Conservation (phyloP, 257 asterid species). For the Solanum peruvianum region DNA sequence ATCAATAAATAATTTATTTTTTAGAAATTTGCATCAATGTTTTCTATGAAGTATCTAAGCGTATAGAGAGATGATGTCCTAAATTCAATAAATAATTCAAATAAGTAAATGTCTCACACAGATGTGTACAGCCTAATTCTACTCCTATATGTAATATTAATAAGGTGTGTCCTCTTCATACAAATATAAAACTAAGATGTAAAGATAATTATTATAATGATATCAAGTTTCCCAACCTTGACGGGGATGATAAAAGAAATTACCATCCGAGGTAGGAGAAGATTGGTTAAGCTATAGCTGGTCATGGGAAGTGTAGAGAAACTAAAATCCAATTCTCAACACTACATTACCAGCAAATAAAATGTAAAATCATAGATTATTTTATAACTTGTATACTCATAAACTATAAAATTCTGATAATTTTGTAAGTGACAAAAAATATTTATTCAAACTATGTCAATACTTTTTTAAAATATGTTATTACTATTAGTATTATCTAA, state of each 20-base stretch:
- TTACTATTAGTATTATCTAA: not conserved
- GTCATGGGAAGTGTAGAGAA: constrained; percentile 43
- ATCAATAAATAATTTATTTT: not conserved
- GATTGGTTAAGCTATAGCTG: constrained; percentile 29
- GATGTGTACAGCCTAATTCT: not conserved
- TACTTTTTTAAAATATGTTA: not conserved
- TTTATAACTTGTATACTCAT: not conserved
- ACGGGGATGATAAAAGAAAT: constrained; percentile 13
- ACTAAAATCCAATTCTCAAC: constrained; percentile 19
- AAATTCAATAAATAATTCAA: not conserved
- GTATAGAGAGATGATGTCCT: not conserved
- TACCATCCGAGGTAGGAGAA: constrained; percentile 18
- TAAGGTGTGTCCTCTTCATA: not conserved
- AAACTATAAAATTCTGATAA: not conserved
- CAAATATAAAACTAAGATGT: not conserved
- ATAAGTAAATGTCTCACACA: not conserved
- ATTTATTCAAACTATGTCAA: not conserved
- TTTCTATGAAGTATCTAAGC: not conserved
- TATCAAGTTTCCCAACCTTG: constrained; percentile 17
- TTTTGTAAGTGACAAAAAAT: not conserved
- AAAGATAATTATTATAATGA: not conserved
- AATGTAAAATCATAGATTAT: not conserved
- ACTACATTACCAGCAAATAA: constrained; percentile 35
- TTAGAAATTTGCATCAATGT: not conserved
- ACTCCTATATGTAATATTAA: not conserved